Evolutionary conservation across 1,139 yeast genomes (phyloP).

Genomic region (Yamadazyma diospyri): DNA sequence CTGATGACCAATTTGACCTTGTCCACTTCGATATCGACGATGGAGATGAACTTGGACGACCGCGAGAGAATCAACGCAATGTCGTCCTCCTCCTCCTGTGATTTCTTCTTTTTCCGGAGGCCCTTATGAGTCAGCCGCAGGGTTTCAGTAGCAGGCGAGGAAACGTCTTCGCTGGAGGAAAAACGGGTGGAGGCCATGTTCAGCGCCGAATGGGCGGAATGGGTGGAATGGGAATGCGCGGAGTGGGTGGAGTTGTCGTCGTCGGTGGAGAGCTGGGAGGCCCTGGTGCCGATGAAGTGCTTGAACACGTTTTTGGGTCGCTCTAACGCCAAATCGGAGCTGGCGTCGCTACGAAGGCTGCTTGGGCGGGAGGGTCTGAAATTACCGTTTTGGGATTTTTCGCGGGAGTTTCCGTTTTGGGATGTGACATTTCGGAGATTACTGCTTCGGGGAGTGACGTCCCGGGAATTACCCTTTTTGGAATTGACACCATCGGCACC

Average conservation of each 20-base stretch:
- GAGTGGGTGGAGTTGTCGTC: conserved; percentile 11
- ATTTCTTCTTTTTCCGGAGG: conserved; percentile 15
- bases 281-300: conserved; percentile 7
- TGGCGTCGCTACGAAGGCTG: conserved; percentile 11
- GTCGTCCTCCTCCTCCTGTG: conserved; percentile 19
- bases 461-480: neutral
- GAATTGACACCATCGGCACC: neutral
- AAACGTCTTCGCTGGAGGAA: conserved; percentile 13
- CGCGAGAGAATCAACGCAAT: conserved; percentile 30
- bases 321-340: conserved; percentile 11
- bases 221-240: conserved; percentile 7
- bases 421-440: too few relatives aligned
- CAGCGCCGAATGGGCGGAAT: too few relatives aligned
- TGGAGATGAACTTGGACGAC: conserved; percentile 63
- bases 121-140: conserved; percentile 1
- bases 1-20: conserved; percentile 59
- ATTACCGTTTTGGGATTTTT: neutral
- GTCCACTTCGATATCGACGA: conserved; percentile 55
- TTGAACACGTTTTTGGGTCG: conserved; percentile 13
- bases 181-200: conserved; percentile 9
- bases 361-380: too few relatives aligned
- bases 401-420: too few relatives aligned
- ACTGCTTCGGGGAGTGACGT: too few relatives aligned
- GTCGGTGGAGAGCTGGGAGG: conserved; percentile 3
- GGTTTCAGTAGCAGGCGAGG: conserved; percentile 1